These are phyloP conservation scores for Penicillium manginii DNA, from an alignment of 495 filamentous ascomycete species.

Conservation along the genomic window DNA sequence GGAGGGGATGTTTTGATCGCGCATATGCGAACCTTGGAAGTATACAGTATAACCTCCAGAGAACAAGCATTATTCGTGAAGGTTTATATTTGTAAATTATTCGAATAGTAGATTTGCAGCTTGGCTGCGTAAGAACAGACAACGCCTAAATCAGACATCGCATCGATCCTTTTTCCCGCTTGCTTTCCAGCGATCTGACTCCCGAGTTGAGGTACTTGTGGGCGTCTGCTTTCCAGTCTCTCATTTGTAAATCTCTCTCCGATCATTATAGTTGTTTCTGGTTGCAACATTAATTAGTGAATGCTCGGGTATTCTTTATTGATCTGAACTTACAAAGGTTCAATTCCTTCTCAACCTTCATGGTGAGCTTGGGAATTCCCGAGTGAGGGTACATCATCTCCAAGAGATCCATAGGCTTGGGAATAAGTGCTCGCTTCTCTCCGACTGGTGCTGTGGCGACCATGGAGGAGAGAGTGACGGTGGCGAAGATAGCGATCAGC, in stretches of 20 bases:
- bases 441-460: constrained; percentile 17
- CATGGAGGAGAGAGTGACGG: constrained; percentile 10
- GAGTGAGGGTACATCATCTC: constrained; percentile 23
- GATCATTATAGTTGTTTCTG: too few relatives aligned
- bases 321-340: constrained; percentile 17
- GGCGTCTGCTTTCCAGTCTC: not conserved
- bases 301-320: not conserved
- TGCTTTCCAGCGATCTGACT: too few relatives aligned
- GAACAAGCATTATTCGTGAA: not conserved
- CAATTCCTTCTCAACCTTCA: constrained; percentile 16
- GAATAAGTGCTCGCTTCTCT: constrained; percentile 16
- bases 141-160: not conserved
- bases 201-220: not conserved
- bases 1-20: constrained; percentile 48
- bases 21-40: not conserved
- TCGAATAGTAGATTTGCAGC: constrained; percentile 2
- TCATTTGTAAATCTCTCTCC: not conserved
- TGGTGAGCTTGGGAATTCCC: constrained; percentile 17
- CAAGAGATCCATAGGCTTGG: constrained; percentile 16
- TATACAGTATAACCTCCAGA: not conserved
- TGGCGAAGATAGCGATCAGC: not conserved
- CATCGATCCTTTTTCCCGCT: not conserved
- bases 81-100: not conserved
- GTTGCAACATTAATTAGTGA: not conserved
- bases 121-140: not conserved